phyloP scores from a whole-genome alignment of 139 green algal genomes.

The Picochlorum sp. region DNA sequence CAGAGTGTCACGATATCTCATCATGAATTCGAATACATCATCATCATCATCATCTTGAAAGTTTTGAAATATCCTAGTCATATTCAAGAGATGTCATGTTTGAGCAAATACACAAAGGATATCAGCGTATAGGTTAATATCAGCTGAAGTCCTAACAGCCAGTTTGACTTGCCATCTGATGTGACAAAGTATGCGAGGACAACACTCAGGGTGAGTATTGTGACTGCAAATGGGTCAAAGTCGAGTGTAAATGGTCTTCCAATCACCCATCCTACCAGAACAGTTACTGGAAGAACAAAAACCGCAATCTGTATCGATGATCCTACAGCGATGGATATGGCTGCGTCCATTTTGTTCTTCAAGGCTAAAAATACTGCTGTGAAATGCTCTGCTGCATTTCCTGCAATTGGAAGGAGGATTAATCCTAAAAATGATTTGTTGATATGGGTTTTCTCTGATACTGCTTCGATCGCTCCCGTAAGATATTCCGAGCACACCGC shows the following conservation, averaged over 20 bases:
- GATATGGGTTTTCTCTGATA: slow-evolving; percentile 51
- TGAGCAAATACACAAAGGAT: slow-evolving; percentile 25
- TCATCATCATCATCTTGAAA: no score
- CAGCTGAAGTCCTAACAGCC: slow-evolving; percentile 68
- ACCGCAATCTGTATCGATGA: slow-evolving; percentile 78
- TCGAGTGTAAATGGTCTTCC: slow-evolving; percentile 60
- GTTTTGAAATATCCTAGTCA: not conserved
- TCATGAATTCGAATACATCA: no score
- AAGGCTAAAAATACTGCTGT: slow-evolving; percentile 82
- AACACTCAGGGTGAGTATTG: slow-evolving; percentile 42
- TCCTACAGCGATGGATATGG: slow-evolving; percentile 73
- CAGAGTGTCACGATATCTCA: no score
- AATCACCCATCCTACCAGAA: slow-evolving; percentile 65
- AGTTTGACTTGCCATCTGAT: slow-evolving; percentile 59
- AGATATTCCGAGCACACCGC: slow-evolving; percentile 68
- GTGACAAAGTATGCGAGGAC: slow-evolving; percentile 74
- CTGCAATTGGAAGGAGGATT: slow-evolving; percentile 77
- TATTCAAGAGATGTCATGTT: not conserved
- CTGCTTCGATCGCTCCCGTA: slow-evolving; percentile 62
- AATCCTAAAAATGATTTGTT: slow-evolving; percentile 68
- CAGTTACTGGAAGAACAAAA: slow-evolving; percentile 73
- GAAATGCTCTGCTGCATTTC: slow-evolving; percentile 86
- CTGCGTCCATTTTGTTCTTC: slow-evolving; percentile 89
- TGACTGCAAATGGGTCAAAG: slow-evolving; percentile 48
- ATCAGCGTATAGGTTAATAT: slow-evolving; percentile 52